Evolutionary conservation across 2,329 filamentous ascomycete species (phyloP).

Genomic region (Thyridium curvatum): DNA sequence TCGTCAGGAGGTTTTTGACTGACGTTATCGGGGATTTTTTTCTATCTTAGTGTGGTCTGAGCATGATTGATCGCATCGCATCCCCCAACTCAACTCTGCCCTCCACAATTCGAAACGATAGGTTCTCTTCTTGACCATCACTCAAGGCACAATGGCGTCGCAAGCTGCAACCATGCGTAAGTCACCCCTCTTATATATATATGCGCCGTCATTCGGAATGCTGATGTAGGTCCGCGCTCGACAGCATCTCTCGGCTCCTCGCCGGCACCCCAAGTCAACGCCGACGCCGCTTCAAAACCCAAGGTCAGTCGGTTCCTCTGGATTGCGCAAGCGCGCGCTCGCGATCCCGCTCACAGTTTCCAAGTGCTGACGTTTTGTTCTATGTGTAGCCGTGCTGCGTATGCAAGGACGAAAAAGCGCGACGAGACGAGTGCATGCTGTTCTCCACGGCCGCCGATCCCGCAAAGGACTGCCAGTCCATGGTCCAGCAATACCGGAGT

Average conservation of each 20-base stretch:
- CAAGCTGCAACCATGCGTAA: slow-evolving; percentile 19
- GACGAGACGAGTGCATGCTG: slow-evolving; percentile 97
- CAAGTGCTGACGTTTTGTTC: neutral
- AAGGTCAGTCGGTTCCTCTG: slow-evolving; percentile 25
- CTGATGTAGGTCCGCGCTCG: slow-evolving; percentile 5
- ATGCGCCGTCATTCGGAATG: slow-evolving; percentile 2
- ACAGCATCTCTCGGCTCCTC: slow-evolving; percentile 2
- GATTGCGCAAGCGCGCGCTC: too few relatives aligned
- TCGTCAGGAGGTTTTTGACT: neutral
- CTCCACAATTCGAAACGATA: neutral
- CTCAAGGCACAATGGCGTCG: slow-evolving; percentile 18
- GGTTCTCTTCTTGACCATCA: neutral
- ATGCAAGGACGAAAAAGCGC: slow-evolving; percentile 89
- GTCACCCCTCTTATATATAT: slow-evolving; percentile 4
- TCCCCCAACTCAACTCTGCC: too few relatives aligned
- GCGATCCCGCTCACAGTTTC: too few relatives aligned
- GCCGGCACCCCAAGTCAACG: slow-evolving; percentile 17
- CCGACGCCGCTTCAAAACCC: slow-evolving; percentile 29
- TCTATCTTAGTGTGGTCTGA: too few relatives aligned
- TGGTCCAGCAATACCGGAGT: slow-evolving; percentile 77
- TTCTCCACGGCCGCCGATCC: slow-evolving; percentile 84
- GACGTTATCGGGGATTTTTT: too few relatives aligned
- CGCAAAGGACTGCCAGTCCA: slow-evolving; percentile 72
- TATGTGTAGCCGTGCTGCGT: slow-evolving; percentile 81
- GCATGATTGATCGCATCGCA: neutral